Conservation (phyloP, 2,329 filamentous ascomycete genomes). For the Esteya vermicola region DNA sequence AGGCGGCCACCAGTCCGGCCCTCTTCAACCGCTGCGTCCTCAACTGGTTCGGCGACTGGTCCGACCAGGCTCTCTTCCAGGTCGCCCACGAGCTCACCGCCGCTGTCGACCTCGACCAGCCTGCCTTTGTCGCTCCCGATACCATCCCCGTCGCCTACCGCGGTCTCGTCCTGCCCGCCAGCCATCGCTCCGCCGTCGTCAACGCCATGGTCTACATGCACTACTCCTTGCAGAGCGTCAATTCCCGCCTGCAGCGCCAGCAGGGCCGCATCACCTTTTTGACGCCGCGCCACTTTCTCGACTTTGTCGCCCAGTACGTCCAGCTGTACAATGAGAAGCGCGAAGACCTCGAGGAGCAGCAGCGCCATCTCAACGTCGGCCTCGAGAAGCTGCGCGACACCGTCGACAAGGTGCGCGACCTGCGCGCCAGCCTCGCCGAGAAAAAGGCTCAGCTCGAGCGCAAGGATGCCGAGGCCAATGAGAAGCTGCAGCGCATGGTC, state of each 20-base stretch:
- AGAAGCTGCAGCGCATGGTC: slow-evolving; percentile 95
- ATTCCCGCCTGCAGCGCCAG: slow-evolving; percentile 74
- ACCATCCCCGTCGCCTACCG: slow-evolving; percentile 88
- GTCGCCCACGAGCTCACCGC: slow-evolving; percentile 91
- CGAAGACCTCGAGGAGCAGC: slow-evolving; percentile 95
- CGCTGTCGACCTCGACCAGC: slow-evolving; percentile 85
- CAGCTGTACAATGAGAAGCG: slow-evolving; percentile 96
- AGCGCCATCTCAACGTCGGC: slow-evolving; percentile 94
- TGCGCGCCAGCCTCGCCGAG: slow-evolving; percentile 78
- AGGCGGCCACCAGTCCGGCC: slow-evolving; percentile 92
- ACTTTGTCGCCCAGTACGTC: slow-evolving; percentile 96
- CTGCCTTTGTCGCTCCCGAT: slow-evolving; percentile 74
- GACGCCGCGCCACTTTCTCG: slow-evolving; percentile 90
- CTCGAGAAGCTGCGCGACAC: slow-evolving; percentile 95
- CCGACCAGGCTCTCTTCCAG: slow-evolving; percentile 95
- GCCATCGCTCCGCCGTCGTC: slow-evolving; percentile 81
- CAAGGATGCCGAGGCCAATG: slow-evolving; percentile 91
- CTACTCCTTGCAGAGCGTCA: slow-evolving; percentile 84
- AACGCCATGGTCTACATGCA: slow-evolving; percentile 99
- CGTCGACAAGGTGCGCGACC: slow-evolving; percentile 89
- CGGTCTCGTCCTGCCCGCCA: slow-evolving; percentile 68
- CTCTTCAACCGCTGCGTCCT: slow-evolving; percentile 99
- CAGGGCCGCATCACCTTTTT: slow-evolving; percentile 88
- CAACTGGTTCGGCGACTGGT: slow-evolving; percentile 99
- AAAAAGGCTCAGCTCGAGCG: slow-evolving; percentile 89